Evolutionary conservation across 2,329 filamentous ascomycete species (phyloP).

Genomic region (Calonectria multiphialidica): DNA sequence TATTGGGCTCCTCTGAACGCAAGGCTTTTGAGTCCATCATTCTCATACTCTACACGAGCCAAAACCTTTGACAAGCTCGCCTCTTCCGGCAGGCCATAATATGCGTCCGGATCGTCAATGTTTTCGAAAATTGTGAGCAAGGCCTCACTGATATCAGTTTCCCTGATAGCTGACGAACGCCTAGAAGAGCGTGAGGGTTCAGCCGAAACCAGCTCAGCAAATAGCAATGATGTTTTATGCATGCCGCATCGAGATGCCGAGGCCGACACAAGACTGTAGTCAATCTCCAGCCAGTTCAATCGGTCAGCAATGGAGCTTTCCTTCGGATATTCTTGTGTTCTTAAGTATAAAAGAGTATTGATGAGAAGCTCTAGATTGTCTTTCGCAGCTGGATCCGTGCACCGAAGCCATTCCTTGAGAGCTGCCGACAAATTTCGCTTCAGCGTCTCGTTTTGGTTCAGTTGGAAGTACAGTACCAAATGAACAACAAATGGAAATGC

Average conservation of each 20-base stretch:
- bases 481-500: slow-evolving; percentile 89
- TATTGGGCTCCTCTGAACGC: slow-evolving; percentile 92
- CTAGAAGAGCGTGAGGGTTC: slow-evolving; percentile 70
- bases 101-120: slow-evolving; percentile 95
- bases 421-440: slow-evolving; percentile 75
- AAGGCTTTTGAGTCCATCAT: slow-evolving; percentile 86
- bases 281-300: slow-evolving; percentile 86
- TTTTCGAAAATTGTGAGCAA: slow-evolving; percentile 89
- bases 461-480: slow-evolving; percentile 78
- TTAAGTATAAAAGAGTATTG: slow-evolving; percentile 87
- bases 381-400: slow-evolving; percentile 53
- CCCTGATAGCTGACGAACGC: slow-evolving; percentile 71
- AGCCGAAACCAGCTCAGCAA: slow-evolving; percentile 79
- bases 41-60: slow-evolving; percentile 88
- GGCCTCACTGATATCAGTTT: slow-evolving; percentile 72
- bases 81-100: slow-evolving; percentile 88
- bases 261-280: slow-evolving; percentile 76
- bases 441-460: slow-evolving; percentile 69
- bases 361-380: slow-evolving; percentile 80
- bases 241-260: slow-evolving; percentile 85
- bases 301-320: slow-evolving; percentile 86
- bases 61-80: slow-evolving; percentile 83
- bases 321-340: slow-evolving; percentile 79
- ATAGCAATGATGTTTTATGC: slow-evolving; percentile 87
- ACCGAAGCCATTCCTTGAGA: slow-evolving; percentile 72